phyloP scores from a whole-genome alignment of 495 filamentous ascomycete genomes.

The Penicillium silybi region DNA sequence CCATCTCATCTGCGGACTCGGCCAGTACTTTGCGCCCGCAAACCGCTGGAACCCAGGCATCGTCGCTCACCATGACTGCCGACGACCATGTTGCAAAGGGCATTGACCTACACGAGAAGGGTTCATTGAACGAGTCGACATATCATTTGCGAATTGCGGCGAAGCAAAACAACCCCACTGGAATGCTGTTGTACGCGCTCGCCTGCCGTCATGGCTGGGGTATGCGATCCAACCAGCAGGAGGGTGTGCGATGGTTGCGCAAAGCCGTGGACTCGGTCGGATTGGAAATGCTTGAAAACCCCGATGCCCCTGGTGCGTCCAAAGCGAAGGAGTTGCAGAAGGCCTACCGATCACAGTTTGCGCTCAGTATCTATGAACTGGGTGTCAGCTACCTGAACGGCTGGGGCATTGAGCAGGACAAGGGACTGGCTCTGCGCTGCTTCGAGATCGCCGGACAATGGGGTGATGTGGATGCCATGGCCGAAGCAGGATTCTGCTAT shows the following conservation, averaged over 20 bases:
- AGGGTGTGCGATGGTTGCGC: slow-evolving; percentile 86
- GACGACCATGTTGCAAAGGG: slow-evolving; percentile 88
- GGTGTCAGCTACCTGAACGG: slow-evolving; percentile 97
- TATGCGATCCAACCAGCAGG: slow-evolving; percentile 82
- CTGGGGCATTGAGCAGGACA: slow-evolving; percentile 94
- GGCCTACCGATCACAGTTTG: slow-evolving; percentile 83
- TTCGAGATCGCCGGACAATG: slow-evolving; percentile 96
- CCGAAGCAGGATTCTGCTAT: slow-evolving; percentile 85
- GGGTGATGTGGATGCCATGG: slow-evolving; percentile 94
- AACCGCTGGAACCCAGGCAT: slow-evolving; percentile 40
- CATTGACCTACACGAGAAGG: slow-evolving; percentile 81
- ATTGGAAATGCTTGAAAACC: slow-evolving; percentile 76
- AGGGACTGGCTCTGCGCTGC: slow-evolving; percentile 78
- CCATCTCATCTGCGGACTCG: slow-evolving; percentile 59
- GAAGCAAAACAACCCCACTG: slow-evolving; percentile 77
- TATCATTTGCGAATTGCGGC: slow-evolving; percentile 94
- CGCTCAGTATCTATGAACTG: slow-evolving; percentile 90
- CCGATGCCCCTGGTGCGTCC: slow-evolving; percentile 59
- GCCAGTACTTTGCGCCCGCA: slow-evolving; percentile 60
- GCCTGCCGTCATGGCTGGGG: slow-evolving; percentile 99
- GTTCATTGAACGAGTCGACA: slow-evolving; percentile 83
- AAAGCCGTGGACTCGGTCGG: slow-evolving; percentile 84
- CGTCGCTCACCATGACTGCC: slow-evolving; percentile 56
- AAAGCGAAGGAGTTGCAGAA: slow-evolving; percentile 64
- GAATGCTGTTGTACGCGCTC: slow-evolving; percentile 92